phyloP scores from a whole-genome alignment of 164 flowering plant genomes.

The Brasenia schreberi region DNA sequence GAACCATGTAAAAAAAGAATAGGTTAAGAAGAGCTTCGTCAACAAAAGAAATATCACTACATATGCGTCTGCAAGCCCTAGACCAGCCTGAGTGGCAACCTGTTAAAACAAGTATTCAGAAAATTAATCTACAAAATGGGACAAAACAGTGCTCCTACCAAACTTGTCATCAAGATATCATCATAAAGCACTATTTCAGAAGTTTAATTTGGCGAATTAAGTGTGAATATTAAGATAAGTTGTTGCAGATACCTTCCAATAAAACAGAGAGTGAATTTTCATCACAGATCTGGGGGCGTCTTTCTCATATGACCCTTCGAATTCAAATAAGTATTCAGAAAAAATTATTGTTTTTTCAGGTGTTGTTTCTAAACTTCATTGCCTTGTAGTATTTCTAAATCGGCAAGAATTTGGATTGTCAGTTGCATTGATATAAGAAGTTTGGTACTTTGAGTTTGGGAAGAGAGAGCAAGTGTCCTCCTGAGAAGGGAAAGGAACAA shows the following conservation, averaged over 20 bases:
- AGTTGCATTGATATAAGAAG: too few species aligned
- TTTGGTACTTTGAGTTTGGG: too few species aligned
- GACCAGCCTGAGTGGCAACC: conserved; percentile 76
- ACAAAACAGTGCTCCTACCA: neutral
- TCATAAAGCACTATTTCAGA: neutral
- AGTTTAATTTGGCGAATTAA: neutral
- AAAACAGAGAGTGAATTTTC: conserved; percentile 61
- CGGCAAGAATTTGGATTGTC: too few species aligned
- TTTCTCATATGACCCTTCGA: conserved; percentile 45
- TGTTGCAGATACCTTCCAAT: conserved; percentile 62
- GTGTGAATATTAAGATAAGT: neutral
- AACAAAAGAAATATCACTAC: conserved; percentile 74
- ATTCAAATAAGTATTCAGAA: too few species aligned
- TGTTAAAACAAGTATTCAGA: conserved; percentile 14
- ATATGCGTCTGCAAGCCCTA: conserved; percentile 96
- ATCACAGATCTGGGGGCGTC: conserved; percentile 33
- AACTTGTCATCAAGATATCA: neutral
- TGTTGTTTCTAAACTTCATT: too few species aligned
- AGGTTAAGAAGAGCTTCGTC: conserved; percentile 73
- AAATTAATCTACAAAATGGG: neutral
- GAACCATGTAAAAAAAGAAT: conserved; percentile 52
- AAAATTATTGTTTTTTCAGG: too few species aligned
- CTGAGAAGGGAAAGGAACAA: too few species aligned
- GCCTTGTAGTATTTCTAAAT: too few species aligned
- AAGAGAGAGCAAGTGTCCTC: too few species aligned